Base-by-base conservation (phyloP, 345 rosid species). In the Citrus sp. region DNA sequence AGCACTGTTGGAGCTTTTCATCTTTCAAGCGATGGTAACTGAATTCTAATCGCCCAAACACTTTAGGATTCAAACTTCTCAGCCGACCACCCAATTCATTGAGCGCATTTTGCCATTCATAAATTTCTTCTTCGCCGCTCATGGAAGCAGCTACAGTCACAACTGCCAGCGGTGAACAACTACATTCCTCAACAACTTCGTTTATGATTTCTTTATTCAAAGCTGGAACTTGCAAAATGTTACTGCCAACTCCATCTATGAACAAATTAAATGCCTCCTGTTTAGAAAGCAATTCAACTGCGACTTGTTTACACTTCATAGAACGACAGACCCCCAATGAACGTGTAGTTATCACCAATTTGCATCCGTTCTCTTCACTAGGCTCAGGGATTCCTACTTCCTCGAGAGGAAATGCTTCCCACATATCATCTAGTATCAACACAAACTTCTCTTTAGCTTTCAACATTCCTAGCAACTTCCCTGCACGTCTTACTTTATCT, bases 81-180 rank as follows among this genome's bases (percentile, higher is more conserved):
- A 3, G 2, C 14, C 34, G 35, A 1, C 32, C 67, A 40, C 38
- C 6, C n/a, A 84, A 35, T 54, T 75, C 80, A 6, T n/a, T 1
- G 7, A 81, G 56, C 4, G 78, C 76, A 60, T 54, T 73, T 21
- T 74, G 70, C 84, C 86, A 80, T 12, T 73, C 83, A 16, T 13
- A 9, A 13, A 77, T 14, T 9, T 74, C 74, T 0, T 24, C 2
- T 7, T 24, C 70, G 34, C 65, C 77, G 12, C 60, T 80, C 84
- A 81, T 65, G 56, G 68, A 27, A 1, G 68, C 21, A 1, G 80
- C 81, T 58, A 78, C 38, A 1, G 74, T 65, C 9, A 71, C 30
- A 28, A 81, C 35, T 16, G 74, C 86, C 5, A 78, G 46, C 1
- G 86, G 86, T 54, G 9, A 4, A 40, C 46, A 0, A 9, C 12